A percentile compares a stretch with the other conserved stretches of the same genome.
These are phyloP conservation scores for Globisporangium canariense DNA, from an alignment of 352 stramenopile genomes.

Conservation along the genomic window DNA sequence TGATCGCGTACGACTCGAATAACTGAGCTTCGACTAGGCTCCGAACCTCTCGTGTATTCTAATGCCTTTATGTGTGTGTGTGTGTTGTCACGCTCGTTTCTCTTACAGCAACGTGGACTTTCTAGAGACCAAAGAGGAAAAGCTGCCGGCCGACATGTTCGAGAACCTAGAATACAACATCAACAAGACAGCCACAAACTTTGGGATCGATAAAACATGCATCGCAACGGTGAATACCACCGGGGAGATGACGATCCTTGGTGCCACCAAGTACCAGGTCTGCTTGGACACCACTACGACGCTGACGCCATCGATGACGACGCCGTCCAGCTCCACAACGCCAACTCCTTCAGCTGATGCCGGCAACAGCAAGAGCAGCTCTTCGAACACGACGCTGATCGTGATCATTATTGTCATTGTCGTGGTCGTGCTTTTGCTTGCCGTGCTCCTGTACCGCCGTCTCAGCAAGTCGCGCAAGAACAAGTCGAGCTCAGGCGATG, in stretches of 20 bases:
- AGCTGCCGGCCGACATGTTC: background rate
- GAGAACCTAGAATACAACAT: background rate
- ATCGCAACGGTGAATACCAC: background rate
- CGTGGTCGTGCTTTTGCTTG: slow-evolving; percentile 33
- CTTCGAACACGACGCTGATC: slow-evolving; percentile 35
- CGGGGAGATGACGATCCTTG: background rate
- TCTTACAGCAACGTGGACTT: background rate
- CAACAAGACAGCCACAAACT: background rate
- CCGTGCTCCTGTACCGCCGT: slow-evolving; percentile 33
- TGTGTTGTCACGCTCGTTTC: background rate
- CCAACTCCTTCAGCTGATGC: background rate
- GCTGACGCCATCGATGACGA: background rate
- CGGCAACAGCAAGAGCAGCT: background rate
- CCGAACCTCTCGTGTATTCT: background rate
- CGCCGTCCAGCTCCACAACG: background rate
- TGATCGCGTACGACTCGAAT: slow-evolving; percentile 17
- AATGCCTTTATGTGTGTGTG: background rate
- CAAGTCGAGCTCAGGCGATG: slow-evolving; percentile 9
- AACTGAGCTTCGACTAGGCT: too few species aligned
- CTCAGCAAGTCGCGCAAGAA: slow-evolving; percentile 22
- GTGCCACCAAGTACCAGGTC: background rate
- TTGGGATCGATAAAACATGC: background rate
- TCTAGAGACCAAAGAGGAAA: background rate
- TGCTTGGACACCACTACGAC: background rate
- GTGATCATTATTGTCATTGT: slow-evolving; percentile 49